Evolutionary conservation across 345 rosid species (phyloP).

Genomic region (Turritis glabra): DNA sequence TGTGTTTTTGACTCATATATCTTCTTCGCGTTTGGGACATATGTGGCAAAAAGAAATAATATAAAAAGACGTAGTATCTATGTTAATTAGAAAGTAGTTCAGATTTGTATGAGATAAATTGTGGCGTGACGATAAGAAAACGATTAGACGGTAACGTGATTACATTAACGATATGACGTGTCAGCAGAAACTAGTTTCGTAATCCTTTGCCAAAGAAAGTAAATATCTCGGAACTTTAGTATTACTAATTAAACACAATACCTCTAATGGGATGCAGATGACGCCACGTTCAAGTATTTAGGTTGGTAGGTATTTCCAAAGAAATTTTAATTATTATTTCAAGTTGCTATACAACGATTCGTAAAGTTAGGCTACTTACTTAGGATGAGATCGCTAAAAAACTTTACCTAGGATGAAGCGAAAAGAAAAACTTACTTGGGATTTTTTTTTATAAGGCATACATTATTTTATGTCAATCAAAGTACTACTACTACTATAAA

Average conservation of each 20-base stretch:
- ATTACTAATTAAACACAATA: neutral
- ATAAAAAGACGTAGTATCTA: too few relatives aligned
- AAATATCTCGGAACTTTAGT: conserved; percentile 1
- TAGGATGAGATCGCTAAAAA: neutral
- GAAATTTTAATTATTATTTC: neutral
- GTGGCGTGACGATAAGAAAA: too few relatives aligned
- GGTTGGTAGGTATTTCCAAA: conserved; percentile 11
- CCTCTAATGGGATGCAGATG: neutral
- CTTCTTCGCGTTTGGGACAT: too few relatives aligned
- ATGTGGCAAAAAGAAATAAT: too few relatives aligned
- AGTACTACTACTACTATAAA: too few relatives aligned
- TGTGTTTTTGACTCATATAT: too few relatives aligned
- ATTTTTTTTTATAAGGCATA: neutral
- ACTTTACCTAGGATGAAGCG: neutral
- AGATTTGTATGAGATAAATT: too few relatives aligned
- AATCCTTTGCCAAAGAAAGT: too few relatives aligned
- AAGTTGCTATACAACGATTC: neutral
- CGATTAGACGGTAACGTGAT: too few relatives aligned
- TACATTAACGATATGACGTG: neutral
- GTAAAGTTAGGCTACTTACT: conserved; percentile 25
- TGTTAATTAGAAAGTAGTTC: too few relatives aligned
- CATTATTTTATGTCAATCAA: neutral
- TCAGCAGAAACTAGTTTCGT: neutral
- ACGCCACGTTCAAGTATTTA: neutral
- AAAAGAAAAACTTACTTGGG: neutral